Evolutionary conservation across 306 rosid species (phyloP), one percentile per base, ranked within the genome.

Genomic region (Malus asiatica): DNA sequence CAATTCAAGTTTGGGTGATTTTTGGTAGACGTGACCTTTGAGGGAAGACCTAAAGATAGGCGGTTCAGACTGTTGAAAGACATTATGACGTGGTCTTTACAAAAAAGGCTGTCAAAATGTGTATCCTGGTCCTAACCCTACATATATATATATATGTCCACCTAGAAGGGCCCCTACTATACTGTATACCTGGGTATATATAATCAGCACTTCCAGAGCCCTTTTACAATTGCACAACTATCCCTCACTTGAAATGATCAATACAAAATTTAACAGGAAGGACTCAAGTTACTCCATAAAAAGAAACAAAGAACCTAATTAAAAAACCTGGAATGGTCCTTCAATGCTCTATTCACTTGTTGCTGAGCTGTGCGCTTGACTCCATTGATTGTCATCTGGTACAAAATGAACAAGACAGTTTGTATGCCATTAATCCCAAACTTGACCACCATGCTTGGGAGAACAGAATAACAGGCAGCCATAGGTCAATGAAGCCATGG

Each of bases 351-450:
- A 75, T 83, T 95, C 88, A 95, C 92, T 83, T 95, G 97, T 71
- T 92, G 90, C 82, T 95, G 99, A 66, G 97, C 99, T 86, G 90
- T 89, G 74, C 97, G 99, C 89, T 87, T 95, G 79, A 95, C 92
- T 83, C 85, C 99, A 83, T 90, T 93, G 74, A 95, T 88, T 64
- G 90, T 95, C 91, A 78, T 85, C 98, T 95, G 81, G 68, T 77
- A 87, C 67, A 87, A 70, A 86, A 77, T 53, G 67, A 84, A 72
- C 68, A 35, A 63, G 66, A 81, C 73, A 46, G 74, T 81, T 14
- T 81, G 68, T 52, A 79, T 35, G 20, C 74, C 68, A 68, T 23
- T 61, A 35, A 64, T 20, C 72, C 38, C 64, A 66, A 70, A 11
- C 77, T 60, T 70, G 68, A 35, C 63, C 53, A 71, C 44, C 71